Percentiles rank a stretch among this genome's conserved stretches.
These are phyloP conservation scores for Gymnopilus dilepis DNA, from an alignment of 768 basidiomycete genomes.

Conservation along the genomic window DNA sequence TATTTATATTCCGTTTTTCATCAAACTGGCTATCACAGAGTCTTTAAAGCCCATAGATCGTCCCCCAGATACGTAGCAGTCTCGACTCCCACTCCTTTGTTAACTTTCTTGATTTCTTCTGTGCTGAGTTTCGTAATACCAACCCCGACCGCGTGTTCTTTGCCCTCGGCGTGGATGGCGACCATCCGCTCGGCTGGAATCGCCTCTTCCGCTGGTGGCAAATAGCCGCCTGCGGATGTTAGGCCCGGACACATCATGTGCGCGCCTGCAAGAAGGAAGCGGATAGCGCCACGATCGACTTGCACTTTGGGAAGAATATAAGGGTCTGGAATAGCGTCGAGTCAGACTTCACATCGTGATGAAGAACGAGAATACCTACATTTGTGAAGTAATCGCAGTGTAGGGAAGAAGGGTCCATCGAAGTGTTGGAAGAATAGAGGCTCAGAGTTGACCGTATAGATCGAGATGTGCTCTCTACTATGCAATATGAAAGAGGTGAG, in stretches of 20 bases:
- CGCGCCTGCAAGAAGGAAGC: conserved; percentile 92
- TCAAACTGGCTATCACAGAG: conserved; percentile 46
- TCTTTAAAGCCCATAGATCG: conserved; percentile 79
- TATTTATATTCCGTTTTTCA: conserved; percentile 5
- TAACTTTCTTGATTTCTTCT: conserved; percentile 88
- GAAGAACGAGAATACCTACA: conserved; percentile 52
- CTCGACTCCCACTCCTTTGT: conserved; percentile 92
- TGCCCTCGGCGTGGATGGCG: conserved; percentile 95
- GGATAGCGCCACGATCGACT: conserved; percentile 96
- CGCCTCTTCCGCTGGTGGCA: conserved; percentile 74
- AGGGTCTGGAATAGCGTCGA: conserved; percentile 66
- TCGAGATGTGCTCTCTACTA: conserved; percentile 95
- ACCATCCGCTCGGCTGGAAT: conserved; percentile 79
- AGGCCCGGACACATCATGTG: conserved; percentile 98
- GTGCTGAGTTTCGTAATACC: conserved; percentile 83
- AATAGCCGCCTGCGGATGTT: conserved; percentile 88
- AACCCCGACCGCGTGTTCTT: conserved; percentile 88
- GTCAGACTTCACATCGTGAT: conserved; percentile 5
- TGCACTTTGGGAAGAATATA: conserved; percentile 86
- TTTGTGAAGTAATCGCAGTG: conserved; percentile 87
- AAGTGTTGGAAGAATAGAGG: conserved; percentile 97
- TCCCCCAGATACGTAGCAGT: conserved; percentile 86
- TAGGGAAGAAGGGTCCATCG: conserved; percentile 92
- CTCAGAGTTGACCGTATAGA: conserved; percentile 86
- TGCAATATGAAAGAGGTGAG: conserved; percentile 32